These are phyloP conservation scores for Auricularia heimuer DNA, from an alignment of 768 basidiomycete species.

Conservation along the genomic window DNA sequence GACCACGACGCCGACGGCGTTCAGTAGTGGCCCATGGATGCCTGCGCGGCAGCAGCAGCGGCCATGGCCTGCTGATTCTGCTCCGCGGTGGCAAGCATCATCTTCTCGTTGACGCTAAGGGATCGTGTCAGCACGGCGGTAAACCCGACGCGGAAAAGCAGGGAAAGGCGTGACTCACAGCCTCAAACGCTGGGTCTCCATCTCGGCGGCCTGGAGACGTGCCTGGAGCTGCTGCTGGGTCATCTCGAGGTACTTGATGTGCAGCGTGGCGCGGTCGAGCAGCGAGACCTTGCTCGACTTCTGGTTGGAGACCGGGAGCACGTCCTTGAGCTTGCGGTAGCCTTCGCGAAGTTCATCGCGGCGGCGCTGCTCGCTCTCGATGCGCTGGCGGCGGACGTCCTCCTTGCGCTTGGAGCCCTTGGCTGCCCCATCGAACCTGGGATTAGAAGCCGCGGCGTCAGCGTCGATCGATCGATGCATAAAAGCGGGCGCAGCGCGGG, in stretches of 20 bases:
- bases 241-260: conserved; percentile 81
- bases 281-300: conserved; percentile 88
- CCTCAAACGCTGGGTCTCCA: conserved; percentile 71
- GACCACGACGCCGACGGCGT: not conserved
- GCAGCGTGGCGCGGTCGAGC: conserved; percentile 68
- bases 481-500: not conserved
- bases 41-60: conserved; percentile 42
- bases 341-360: conserved; percentile 90
- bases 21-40: conserved; percentile 4
- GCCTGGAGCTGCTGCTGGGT: conserved; percentile 66
- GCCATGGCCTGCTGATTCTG: conserved; percentile 54
- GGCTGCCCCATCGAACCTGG: not conserved
- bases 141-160: not conserved
- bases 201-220: conserved; percentile 67
- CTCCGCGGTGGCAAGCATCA: conserved; percentile 78
- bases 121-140: not conserved
- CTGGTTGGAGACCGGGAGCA: conserved; percentile 82
- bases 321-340: conserved; percentile 83
- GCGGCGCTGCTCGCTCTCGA: conserved; percentile 87
- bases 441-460: not conserved
- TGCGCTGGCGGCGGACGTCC: conserved; percentile 84
- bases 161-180: conserved; percentile 25
- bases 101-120: conserved; percentile 68
- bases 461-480: not conserved
- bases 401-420: conserved; percentile 26